Evolutionary conservation across 805 yeast genomes (phyloP), one percentile per base, ranked within the genome.

Genomic region (Candida qinlingensis): DNA sequence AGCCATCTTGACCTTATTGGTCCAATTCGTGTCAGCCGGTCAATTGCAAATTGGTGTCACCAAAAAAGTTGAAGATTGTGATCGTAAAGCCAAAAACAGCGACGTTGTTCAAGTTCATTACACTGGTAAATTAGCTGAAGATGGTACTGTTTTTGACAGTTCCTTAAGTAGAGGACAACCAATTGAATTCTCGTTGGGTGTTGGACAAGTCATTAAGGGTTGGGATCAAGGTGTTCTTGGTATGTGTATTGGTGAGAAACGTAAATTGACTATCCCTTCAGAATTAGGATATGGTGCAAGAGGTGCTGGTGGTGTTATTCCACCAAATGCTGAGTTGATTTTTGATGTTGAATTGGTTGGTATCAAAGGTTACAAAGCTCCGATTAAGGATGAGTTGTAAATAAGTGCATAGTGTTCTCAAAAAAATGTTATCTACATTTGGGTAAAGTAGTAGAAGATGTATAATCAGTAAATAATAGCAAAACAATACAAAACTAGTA

Each of bases 151-250:
- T 5, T 91, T 90, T 61, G 97, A 90, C 66, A 77, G 87, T 8
- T 86, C 96, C 2, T 67, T 74, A 48, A 61, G 64, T 26, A 77
- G 96, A 60, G 81, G 79, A 11, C 58, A 65, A 41, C 97, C 97
- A 41, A 72, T 90, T 51, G 64, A 74, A 39, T 90, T 90, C 67
- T 67, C 67, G n/a, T 69, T 91, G 46, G 97, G 97, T 39, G 65
- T 67, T 28, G 91, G 95, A 5, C 83, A 78, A 59, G 97, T 90
- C 33, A 90, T 90, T 61, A 62, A 74, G 51, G 97, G 97, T 50
- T 90, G 97, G 97, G 97, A 90, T 54, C 80, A 83, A 67, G 97
- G 97, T 39, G 69, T 89, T 44, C 72, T 37, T 81, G 85, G 70
- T 42, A 58, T 58, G 95, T 90, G 97, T 68, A 72, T 87, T 64